Evolutionary conservation across 805 yeast species (phyloP).

Genomic region (Vanderwaltozyma yarrowii): DNA sequence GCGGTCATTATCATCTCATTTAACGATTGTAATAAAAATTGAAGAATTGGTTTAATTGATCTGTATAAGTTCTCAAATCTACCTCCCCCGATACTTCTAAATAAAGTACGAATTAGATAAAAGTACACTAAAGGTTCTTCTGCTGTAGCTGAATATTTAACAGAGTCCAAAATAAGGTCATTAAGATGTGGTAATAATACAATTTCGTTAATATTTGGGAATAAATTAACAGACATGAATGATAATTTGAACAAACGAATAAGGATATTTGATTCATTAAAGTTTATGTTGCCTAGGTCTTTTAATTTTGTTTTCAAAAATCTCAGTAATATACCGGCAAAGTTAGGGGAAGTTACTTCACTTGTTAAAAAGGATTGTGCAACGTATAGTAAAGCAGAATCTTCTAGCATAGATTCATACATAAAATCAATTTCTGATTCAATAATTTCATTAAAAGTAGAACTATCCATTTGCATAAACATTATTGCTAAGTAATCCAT

Average conservation of each 20-base stretch:
- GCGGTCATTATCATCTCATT: constrained; percentile 78
- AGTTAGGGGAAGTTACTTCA: constrained; percentile 89
- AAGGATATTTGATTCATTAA: constrained; percentile 66
- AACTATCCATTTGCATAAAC: constrained; percentile 87
- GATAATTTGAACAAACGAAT: constrained; percentile 83
- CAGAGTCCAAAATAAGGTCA: constrained; percentile 67
- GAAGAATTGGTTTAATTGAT: constrained; percentile 84
- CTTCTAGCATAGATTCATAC: constrained; percentile 68
- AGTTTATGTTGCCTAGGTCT: constrained; percentile 72
- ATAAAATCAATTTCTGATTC: constrained; percentile 69
- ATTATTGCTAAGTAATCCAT: constrained; percentile 94
- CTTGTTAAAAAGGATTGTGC: constrained; percentile 92
- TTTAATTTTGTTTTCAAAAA: constrained; percentile 65
- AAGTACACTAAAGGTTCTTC: constrained; percentile 88
- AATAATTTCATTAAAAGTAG: constrained; percentile 88
- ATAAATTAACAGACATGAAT: constrained; percentile 90
- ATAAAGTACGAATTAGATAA: constrained; percentile 75
- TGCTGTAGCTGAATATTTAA: constrained; percentile 71
- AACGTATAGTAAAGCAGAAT: constrained; percentile 77
- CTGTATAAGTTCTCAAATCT: constrained; percentile 87
- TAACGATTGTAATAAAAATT: constrained; percentile 73
- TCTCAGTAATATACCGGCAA: constrained; percentile 70
- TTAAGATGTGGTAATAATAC: constrained; percentile 84
- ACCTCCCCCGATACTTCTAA: constrained; percentile 95
- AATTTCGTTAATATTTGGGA: constrained; percentile 77